Evolutionary conservation across 495 filamentous ascomycete species (phyloP).

Genomic region (Tuber brumale): DNA sequence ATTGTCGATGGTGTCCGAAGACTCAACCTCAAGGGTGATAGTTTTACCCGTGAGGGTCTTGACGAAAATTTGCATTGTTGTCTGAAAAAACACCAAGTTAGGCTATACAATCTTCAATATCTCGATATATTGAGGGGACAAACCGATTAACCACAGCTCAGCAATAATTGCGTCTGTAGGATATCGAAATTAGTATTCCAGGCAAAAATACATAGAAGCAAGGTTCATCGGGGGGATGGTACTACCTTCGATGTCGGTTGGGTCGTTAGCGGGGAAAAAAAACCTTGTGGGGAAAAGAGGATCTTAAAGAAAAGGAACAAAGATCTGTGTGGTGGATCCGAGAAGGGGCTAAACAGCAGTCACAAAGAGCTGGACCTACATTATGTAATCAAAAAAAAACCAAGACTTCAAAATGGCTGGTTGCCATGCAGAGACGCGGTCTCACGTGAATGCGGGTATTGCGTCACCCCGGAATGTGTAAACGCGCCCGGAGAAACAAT

Average conservation of each 20-base stretch:
- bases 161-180: constrained; percentile 40
- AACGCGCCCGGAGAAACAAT: constrained; percentile 10
- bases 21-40: constrained; percentile 99
- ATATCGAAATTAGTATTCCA: constrained; percentile 14
- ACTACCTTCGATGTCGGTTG: constrained; percentile 41
- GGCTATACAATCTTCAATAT: background rate
- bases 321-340: constrained; percentile 16
- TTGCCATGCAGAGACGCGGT: constrained; percentile 31
- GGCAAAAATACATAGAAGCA: background rate
- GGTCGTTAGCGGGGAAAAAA: constrained; percentile 12
- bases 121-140: background rate
- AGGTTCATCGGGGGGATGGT: background rate
- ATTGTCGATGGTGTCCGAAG: constrained; percentile 99
- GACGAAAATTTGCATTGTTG: constrained; percentile 96
- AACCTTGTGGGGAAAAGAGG: constrained; percentile 12
- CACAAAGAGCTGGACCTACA: background rate
- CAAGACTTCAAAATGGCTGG: background rate
- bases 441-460: constrained; percentile 29
- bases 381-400: constrained; percentile 2
- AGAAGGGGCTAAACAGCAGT: background rate
- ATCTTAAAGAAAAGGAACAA: constrained; percentile 18
- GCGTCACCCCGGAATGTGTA: constrained; percentile 8
- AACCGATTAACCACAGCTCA: constrained; percentile 42
- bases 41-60: constrained; percentile 99
- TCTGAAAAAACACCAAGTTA: background rate